A percentile compares a stretch with the other conserved stretches of the same genome.
These are phyloP conservation scores for Daldinia concentrica DNA, from an alignment of 495 filamentous ascomycete species.

Conservation along the genomic window DNA sequence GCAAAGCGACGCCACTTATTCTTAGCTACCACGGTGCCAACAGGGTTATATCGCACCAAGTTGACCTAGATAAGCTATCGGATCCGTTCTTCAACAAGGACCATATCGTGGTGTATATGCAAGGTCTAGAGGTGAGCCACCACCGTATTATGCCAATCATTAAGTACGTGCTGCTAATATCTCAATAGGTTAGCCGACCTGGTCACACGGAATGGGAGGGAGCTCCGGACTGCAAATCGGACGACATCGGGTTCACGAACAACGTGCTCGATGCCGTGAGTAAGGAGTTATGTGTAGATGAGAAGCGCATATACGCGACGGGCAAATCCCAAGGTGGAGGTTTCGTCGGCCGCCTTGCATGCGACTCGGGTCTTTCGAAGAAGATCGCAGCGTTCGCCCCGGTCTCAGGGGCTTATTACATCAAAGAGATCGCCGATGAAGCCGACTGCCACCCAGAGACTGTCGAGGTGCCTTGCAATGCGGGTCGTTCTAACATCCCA, in stretches of 20 bases:
- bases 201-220: conserved; percentile 47
- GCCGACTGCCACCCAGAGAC: conserved; percentile 37
- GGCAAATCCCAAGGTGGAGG: conserved; percentile 71
- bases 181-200: conserved; percentile 46
- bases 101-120: conserved; percentile 61
- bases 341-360: conserved; percentile 64
- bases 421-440: conserved; percentile 29
- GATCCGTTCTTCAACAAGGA: conserved; percentile 56
- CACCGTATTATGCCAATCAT: conserved; percentile 29
- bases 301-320: conserved; percentile 61
- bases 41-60: conserved; percentile 48
- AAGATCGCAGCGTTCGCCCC: conserved; percentile 59
- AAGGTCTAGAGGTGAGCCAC: conserved; percentile 53
- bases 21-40: conserved; percentile 58
- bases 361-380: conserved; percentile 52
- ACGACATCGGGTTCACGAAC: conserved; percentile 47
- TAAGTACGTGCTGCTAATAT: conserved; percentile 48
- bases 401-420: conserved; percentile 58
- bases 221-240: conserved; percentile 37
- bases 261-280: conserved; percentile 60
- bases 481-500: conserved; percentile 50
- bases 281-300: conserved; percentile 61
- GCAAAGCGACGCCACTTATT: conserved; percentile 52
- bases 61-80: conserved; percentile 54
- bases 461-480: conserved; percentile 47